A percentile compares a stretch with the other conserved stretches of the same genome.
phyloP scores from a whole-genome alignment of 371 early-diverging fungal genomes.

The Mortierella sp. region DNA sequence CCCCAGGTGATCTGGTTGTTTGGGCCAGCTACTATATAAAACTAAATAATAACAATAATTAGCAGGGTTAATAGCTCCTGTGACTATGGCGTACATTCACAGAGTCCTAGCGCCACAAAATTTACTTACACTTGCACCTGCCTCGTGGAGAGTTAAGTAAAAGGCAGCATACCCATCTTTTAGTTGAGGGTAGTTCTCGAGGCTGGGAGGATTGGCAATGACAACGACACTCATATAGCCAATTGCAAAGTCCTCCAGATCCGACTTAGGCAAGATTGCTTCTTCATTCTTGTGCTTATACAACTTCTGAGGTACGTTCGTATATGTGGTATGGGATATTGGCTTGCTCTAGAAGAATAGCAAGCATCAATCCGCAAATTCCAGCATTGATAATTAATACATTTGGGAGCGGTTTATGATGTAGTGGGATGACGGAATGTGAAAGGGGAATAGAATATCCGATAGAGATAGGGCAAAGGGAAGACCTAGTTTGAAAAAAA shows the following conservation, averaged over 20 bases:
- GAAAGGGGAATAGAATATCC: no score
- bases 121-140: slow-evolving; percentile 5
- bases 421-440: no score
- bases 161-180: slow-evolving; percentile 10
- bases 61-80: no score
- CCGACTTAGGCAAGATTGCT: slow-evolving; percentile 5
- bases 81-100: no score
- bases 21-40: slow-evolving; percentile 14
- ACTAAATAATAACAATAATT: no score
- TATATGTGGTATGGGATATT: slow-evolving; percentile 7
- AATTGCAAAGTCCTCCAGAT: slow-evolving; percentile 9
- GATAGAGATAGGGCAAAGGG: no score
- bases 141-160: background rate
- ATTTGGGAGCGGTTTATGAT: background rate
- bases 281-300: slow-evolving; percentile 14
- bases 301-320: background rate
- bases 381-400: slow-evolving; percentile 10
- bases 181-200: slow-evolving; percentile 12
- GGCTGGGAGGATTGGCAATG: slow-evolving; percentile 2
- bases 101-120: no score
- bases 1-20: slow-evolving; percentile 25
- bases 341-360: slow-evolving; percentile 1
- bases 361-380: slow-evolving; percentile 15
- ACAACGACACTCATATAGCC: slow-evolving; percentile 14
- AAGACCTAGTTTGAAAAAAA: no score